A percentile compares a stretch with the other conserved stretches of the same genome.
Evolutionary conservation across 169 alveolate genomes (phyloP).

Genomic region (Eimeria acervulina): DNA sequence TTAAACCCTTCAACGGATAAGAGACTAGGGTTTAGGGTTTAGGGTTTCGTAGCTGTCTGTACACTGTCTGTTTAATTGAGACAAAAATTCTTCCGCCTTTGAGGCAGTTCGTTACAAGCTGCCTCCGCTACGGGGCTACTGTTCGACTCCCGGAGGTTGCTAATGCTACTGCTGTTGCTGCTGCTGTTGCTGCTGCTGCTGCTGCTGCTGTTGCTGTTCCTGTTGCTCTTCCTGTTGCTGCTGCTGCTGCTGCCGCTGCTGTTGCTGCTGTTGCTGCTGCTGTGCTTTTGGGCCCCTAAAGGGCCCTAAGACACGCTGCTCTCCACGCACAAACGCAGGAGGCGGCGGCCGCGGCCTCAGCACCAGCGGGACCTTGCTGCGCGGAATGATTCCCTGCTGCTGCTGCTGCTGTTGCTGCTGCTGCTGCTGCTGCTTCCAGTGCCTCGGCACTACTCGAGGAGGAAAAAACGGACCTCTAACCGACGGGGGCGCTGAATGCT

Average conservation of each 20-base stretch:
- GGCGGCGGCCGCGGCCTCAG: conserved; percentile 69
- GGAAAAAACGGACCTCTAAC: conserved; percentile 3
- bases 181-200: background rate
- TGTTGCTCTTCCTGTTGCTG: background rate
- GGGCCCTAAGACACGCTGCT: background rate
- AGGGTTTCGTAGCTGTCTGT: too few relatives aligned
- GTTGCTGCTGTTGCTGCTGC: background rate
- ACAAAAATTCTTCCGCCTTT: too few relatives aligned
- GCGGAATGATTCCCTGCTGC: background rate
- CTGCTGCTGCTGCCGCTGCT: background rate
- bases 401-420: conserved; percentile 44
- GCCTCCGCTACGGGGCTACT: background rate
- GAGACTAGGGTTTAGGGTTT: too few relatives aligned
- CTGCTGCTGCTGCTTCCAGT: conserved; percentile 46
- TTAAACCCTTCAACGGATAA: too few relatives aligned
- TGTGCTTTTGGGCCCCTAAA: background rate
- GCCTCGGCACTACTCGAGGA: conserved; percentile 62
- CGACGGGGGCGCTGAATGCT: background rate
- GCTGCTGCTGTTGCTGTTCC: background rate
- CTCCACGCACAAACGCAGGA: background rate
- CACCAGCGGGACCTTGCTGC: background rate
- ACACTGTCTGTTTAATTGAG: too few relatives aligned
- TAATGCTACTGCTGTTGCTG: background rate
- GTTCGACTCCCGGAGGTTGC: background rate
- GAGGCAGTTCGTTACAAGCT: background rate